These are phyloP conservation scores for Mikania micrantha DNA, from an alignment of 129 eudicot genomes.

Conservation along the genomic window DNA sequence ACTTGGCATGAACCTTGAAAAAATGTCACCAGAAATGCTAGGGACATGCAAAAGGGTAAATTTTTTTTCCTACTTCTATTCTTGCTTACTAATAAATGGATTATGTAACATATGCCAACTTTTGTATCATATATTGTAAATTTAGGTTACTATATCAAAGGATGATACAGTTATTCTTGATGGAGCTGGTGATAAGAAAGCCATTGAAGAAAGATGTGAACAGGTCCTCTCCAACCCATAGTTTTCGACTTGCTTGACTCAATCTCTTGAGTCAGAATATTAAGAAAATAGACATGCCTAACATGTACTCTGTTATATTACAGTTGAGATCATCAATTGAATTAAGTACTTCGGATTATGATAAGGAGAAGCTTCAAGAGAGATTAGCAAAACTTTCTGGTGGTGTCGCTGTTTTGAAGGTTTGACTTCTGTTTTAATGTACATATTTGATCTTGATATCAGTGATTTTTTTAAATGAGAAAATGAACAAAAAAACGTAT, in stretches of 20 bases:
- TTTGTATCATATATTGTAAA: neutral
- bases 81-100: neutral
- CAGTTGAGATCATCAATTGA: conserved; percentile 48
- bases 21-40: conserved; percentile 42
- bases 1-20: conserved; percentile 54
- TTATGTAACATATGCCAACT: neutral
- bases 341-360: conserved; percentile 58
- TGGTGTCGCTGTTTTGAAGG: conserved; percentile 72
- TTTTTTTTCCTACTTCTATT: neutral
- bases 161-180: conserved; percentile 68
- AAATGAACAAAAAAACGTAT: too few species aligned
- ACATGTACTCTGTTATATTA: neutral
- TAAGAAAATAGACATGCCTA: too few species aligned
- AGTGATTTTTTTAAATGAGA: neutral
- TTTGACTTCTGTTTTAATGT: conserved; percentile 1
- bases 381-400: conserved; percentile 73
- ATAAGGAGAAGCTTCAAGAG: conserved; percentile 57
- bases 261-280: too few species aligned
- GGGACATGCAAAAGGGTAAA: conserved; percentile 65
- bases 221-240: conserved; percentile 16
- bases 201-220: conserved; percentile 72
- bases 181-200: conserved; percentile 62
- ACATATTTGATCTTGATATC: neutral
- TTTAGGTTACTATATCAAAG: conserved; percentile 51
- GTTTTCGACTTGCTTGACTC: too few species aligned